Percentiles rank a stretch among this genome's conserved stretches.
phyloP scores from a whole-genome alignment of 1,139 yeast species.

The Pichia sp. region DNA sequence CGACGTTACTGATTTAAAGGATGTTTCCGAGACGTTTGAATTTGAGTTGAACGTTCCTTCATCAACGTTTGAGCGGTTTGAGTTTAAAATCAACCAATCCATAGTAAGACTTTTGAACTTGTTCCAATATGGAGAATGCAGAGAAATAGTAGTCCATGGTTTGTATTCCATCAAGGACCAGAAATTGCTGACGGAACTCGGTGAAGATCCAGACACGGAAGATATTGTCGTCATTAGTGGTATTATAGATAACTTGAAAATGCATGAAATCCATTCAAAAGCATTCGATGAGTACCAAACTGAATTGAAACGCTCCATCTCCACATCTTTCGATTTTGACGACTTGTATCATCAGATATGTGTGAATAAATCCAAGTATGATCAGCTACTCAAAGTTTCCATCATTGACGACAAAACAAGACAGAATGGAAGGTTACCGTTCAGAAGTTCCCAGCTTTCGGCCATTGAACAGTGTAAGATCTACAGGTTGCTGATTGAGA shows the following conservation, averaged over 20 bases:
- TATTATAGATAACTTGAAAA: conserved; percentile 44
- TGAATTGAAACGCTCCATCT: conserved; percentile 13
- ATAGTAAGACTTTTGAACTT: conserved; percentile 28
- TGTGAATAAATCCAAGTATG: conserved; percentile 15
- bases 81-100: conserved; percentile 11
- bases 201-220: not conserved
- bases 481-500: conserved; percentile 39
- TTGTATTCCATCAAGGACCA: conserved; percentile 19
- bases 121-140: conserved; percentile 40
- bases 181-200: conserved; percentile 1
- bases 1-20: no score
- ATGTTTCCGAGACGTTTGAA: no score
- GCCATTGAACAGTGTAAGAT: conserved; percentile 40
- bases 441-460: not conserved
- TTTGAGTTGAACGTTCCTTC: no score
- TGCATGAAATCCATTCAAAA: conserved; percentile 13
- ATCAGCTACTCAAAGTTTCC: conserved; percentile 15
- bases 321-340: conserved; percentile 13
- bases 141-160: conserved; percentile 55
- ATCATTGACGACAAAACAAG: conserved; percentile 35
- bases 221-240: conserved; percentile 44
- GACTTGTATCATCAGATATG: conserved; percentile 10
- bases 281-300: conserved; percentile 19
- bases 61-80: not conserved
- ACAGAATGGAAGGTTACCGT: not conserved